Conservation (phyloP, 169 alveolate genomes). For the Plasmodium vivax region DNA sequence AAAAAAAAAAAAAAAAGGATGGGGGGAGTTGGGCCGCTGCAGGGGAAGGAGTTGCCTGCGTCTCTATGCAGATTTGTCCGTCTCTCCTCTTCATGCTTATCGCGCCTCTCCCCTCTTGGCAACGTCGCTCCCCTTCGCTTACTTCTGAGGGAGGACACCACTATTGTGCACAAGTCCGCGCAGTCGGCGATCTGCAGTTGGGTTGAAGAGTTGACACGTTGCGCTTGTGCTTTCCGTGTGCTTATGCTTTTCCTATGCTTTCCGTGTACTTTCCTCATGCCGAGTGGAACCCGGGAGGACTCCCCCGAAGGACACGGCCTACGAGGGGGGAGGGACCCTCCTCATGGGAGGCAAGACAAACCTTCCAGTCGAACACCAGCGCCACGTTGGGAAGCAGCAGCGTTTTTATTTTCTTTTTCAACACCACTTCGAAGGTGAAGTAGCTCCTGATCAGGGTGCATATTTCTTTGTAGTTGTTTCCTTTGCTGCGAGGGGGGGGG, state of each 20-base stretch:
- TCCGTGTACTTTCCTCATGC: no score
- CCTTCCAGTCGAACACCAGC: conserved; percentile 52
- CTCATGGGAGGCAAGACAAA: neutral
- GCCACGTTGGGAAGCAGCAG: conserved; percentile 20
- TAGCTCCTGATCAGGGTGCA: conserved; percentile 28
- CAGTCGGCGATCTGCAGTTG: conserved; percentile 57
- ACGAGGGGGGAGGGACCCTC: neutral
- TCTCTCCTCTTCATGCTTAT: no score
- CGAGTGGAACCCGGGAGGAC: neutral
- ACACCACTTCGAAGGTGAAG: conserved; percentile 51
- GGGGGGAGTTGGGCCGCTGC: neutral
- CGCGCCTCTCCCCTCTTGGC: neutral
- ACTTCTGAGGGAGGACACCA: conserved; percentile 59
- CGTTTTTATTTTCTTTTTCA: conserved; percentile 34
- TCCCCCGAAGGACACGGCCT: neutral
- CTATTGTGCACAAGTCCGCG: conserved; percentile 33
- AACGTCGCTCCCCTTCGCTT: neutral
- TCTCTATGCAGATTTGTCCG: neutral
- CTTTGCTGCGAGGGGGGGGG: conserved; percentile 20
- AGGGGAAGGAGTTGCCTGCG: neutral
- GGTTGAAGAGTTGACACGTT: neutral
- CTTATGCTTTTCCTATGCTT: neutral
- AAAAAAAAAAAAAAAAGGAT: neutral
- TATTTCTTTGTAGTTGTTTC: conserved; percentile 66
- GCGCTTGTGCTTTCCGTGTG: neutral